Conservation (phyloP, 176 grass and related monocot species). For the Phragmites australis region DNA sequence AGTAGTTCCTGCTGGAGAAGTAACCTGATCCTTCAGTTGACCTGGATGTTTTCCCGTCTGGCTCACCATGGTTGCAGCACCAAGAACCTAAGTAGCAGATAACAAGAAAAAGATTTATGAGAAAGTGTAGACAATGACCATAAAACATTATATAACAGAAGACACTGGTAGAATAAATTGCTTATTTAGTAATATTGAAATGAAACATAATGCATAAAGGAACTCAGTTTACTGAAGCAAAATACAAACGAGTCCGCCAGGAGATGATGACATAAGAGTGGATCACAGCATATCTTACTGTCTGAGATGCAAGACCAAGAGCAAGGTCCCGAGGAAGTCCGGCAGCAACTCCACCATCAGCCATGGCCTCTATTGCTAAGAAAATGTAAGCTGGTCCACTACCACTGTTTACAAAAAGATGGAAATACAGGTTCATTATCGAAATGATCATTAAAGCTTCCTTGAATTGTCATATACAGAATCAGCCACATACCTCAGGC, state of each 20-base stretch:
- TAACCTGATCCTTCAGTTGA: constrained; percentile 91
- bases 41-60: constrained; percentile 86
- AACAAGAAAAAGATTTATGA: not conserved
- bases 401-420: constrained; percentile 64
- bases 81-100: constrained; percentile 61
- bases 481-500: constrained; percentile 67
- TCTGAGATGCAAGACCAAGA: constrained; percentile 91
- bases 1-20: constrained; percentile 97
- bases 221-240: constrained; percentile 16
- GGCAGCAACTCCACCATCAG: constrained; percentile 97
- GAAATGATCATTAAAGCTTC: not conserved
- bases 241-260: not conserved
- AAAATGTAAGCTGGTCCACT: constrained; percentile 97
- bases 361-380: constrained; percentile 94
- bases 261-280: not conserved
- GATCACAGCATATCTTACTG: constrained; percentile 43
- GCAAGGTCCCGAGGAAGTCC: constrained; percentile 97
- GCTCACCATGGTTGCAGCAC: constrained; percentile 93
- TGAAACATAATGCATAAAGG: not conserved
- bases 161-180: not conserved
- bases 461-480: not conserved
- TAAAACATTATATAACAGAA: not conserved
- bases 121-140: not conserved
- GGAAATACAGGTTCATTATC: not conserved
- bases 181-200: not conserved